These are phyloP conservation scores for Ustilago shanxiensis DNA, from an alignment of 1,284 basidiomycete genomes.

Conservation along the genomic window DNA sequence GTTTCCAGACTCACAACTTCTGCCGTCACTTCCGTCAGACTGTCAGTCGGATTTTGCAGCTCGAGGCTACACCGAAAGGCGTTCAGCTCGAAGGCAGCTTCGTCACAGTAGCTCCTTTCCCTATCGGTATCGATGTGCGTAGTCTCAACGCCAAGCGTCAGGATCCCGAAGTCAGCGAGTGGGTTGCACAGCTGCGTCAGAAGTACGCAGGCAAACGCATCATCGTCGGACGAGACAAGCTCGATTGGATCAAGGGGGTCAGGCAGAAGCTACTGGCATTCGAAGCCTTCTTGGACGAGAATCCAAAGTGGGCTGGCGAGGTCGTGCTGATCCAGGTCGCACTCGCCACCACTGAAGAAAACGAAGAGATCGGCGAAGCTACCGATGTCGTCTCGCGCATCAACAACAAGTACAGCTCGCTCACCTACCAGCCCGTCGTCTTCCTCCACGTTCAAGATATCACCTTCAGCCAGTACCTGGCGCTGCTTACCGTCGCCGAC, in stretches of 20 bases:
- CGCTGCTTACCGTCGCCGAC: constrained; percentile 83
- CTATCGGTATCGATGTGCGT: constrained; percentile 87
- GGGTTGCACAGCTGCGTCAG: constrained; percentile 81
- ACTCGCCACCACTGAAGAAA: constrained; percentile 82
- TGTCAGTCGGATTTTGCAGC: constrained; percentile 82
- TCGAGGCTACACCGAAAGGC: constrained; percentile 85
- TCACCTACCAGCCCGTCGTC: constrained; percentile 88
- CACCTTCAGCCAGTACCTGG: constrained; percentile 87
- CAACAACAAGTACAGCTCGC: constrained; percentile 83
- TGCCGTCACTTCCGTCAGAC: constrained; percentile 75
- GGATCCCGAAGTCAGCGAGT: constrained; percentile 84
- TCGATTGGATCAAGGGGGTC: constrained; percentile 87
- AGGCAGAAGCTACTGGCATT: constrained; percentile 86
- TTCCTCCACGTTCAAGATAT: constrained; percentile 88
- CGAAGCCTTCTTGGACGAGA: constrained; percentile 82
- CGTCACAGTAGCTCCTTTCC: constrained; percentile 86
- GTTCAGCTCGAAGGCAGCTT: constrained; percentile 77
- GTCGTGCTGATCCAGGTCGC: constrained; percentile 88
- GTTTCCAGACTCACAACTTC: constrained; percentile 85
- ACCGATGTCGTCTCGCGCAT: constrained; percentile 83
- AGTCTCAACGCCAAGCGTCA: constrained; percentile 78
- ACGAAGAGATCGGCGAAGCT: constrained; percentile 80
- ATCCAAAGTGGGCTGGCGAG: constrained; percentile 83
- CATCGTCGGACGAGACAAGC: constrained; percentile 87
- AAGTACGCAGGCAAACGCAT: constrained; percentile 86